A percentile compares a stretch with the other conserved stretches of the same genome.
phyloP scores from a whole-genome alignment of 2,329 filamentous ascomycete species.

The Ceratocystis colombiana region DNA sequence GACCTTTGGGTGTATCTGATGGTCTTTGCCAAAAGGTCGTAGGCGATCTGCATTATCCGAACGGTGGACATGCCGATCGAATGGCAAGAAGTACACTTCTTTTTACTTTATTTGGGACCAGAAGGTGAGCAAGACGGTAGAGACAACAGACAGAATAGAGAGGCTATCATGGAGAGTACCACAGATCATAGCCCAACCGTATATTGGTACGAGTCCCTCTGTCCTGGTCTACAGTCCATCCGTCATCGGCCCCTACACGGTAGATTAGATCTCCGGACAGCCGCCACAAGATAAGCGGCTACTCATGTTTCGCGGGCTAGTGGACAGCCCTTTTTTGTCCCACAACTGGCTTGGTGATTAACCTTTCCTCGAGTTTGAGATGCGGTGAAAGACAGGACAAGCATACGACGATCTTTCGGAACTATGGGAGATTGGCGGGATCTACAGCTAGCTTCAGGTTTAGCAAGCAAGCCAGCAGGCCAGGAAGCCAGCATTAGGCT shows the following conservation, averaged over 20 bases:
- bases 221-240: neutral
- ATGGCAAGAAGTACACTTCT: neutral
- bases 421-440: neutral
- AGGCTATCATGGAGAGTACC: neutral
- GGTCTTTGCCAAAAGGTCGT: neutral
- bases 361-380: neutral
- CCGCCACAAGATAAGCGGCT: slow-evolving; percentile 6
- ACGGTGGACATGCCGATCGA: slow-evolving; percentile 8
- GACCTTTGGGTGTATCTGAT: neutral
- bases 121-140: slow-evolving; percentile 3
- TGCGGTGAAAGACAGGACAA: neutral
- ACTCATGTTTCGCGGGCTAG: neutral
- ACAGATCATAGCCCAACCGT: neutral
- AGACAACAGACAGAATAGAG: neutral
- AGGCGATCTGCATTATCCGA: neutral
- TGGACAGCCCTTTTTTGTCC: neutral
- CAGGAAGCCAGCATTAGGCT: neutral
- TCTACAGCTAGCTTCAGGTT: neutral
- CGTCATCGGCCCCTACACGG: neutral
- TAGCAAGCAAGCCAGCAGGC: neutral
- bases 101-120: neutral
- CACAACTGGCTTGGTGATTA: neutral
- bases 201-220: neutral
- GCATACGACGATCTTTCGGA: neutral
- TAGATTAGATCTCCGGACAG: neutral